These are phyloP conservation scores for Triticum turgidum DNA, from an alignment of 176 grass and related monocot species.

Conservation along the genomic window DNA sequence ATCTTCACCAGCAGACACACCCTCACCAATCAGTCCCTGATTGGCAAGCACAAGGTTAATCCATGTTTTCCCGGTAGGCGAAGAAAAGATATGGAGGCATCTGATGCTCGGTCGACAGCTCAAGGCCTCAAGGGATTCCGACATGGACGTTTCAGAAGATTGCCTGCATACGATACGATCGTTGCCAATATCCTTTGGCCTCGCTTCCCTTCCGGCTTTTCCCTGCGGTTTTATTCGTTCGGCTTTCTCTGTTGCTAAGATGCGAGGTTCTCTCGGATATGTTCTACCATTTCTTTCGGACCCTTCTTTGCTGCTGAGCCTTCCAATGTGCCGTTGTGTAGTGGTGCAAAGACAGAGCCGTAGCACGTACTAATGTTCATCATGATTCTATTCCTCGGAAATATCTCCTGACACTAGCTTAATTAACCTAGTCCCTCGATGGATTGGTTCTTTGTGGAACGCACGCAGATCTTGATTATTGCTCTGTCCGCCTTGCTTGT, in stretches of 20 bases:
- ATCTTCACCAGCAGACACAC: too few relatives aligned
- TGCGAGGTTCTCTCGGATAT: neutral
- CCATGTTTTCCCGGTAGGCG: neutral
- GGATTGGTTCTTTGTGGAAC: neutral
- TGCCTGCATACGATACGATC: neutral
- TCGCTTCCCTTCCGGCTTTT: neutral
- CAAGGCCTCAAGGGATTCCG: conserved; percentile 16
- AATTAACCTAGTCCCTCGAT: too few relatives aligned
- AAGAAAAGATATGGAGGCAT: conserved; percentile 29
- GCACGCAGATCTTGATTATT: neutral
- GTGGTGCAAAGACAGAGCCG: neutral
- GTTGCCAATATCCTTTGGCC: conserved; percentile 26
- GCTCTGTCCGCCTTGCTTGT: neutral
- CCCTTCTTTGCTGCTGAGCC: neutral
- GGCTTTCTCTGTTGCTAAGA: conserved; percentile 8
- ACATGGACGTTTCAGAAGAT: conserved; percentile 6
- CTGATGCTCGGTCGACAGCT: conserved; percentile 22
- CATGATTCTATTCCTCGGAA: neutral
- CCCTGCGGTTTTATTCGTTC: conserved; percentile 24
- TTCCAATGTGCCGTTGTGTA: conserved; percentile 30
- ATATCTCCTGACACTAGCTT: neutral
- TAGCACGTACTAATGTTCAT: neutral
- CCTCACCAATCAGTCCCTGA: neutral
- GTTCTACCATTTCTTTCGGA: neutral
- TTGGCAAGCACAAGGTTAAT: neutral